phyloP scores from a whole-genome alignment of 257 asterid species.

The Fraxinus pennsylvanica region DNA sequence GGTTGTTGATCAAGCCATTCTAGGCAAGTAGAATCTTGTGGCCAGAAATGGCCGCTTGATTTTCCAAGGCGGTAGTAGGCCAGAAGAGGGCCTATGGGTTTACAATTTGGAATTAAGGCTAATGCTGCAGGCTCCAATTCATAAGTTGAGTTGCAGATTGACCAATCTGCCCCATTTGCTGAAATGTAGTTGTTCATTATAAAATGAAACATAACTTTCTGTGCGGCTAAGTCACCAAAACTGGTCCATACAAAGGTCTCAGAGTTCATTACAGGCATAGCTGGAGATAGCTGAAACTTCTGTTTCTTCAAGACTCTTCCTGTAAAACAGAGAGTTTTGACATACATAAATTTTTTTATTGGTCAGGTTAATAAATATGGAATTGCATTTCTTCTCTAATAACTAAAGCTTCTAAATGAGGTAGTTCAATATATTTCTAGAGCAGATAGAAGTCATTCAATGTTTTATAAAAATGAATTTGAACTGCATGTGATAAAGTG shows the following conservation, averaged over 20 bases:
- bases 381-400: background rate
- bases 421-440: too few species aligned
- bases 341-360: background rate
- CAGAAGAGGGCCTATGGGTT: constrained; percentile 54
- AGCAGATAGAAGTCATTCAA: background rate
- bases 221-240: constrained; percentile 34
- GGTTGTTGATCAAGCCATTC: constrained; percentile 61
- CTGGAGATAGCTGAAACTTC: constrained; percentile 45
- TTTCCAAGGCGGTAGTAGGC: constrained; percentile 48
- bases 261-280: constrained; percentile 48
- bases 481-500: too few species aligned
- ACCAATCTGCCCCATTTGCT: constrained; percentile 31
- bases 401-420: too few species aligned
- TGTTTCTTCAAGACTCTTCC: constrained; percentile 43
- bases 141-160: constrained; percentile 49
- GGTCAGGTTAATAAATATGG: background rate
- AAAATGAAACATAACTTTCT: constrained; percentile 28
- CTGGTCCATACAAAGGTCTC: constrained; percentile 39
- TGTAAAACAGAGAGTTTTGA: background rate
- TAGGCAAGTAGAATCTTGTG: constrained; percentile 41
- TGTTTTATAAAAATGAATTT: too few species aligned
- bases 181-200: constrained; percentile 7
- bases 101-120: constrained; percentile 25
- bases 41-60: constrained; percentile 53
- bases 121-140: constrained; percentile 52